These are phyloP conservation scores for Myxozyma mucilagina DNA, from an alignment of 805 yeast species.

Conservation along the genomic window DNA sequence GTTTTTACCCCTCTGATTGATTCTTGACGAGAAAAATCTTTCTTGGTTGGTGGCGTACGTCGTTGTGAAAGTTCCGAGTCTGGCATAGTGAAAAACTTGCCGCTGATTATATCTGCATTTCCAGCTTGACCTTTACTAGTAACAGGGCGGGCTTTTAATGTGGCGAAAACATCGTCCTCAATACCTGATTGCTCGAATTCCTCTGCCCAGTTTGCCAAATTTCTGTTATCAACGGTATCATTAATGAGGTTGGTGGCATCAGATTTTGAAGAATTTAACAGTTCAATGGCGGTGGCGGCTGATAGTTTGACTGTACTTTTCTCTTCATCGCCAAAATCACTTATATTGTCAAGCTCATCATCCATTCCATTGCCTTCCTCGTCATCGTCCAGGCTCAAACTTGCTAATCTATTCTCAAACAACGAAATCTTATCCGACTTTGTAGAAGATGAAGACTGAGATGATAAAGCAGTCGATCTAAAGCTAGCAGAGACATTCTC, in stretches of 20 bases:
- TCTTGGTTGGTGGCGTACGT: background rate
- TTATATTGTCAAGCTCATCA: conserved; percentile 2
- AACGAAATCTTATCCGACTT: background rate
- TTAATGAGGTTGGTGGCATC: background rate
- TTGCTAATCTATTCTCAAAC: conserved; percentile 5
- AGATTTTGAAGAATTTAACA: background rate
- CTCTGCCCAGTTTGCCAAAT: conserved; percentile 3
- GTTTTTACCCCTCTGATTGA: background rate
- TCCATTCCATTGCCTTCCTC: background rate
- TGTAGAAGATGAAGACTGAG: conserved; percentile 2
- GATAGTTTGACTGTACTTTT: conserved; percentile 3
- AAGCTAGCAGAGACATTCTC: background rate
- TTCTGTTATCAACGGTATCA: background rate
- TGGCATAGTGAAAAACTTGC: conserved; percentile 9
- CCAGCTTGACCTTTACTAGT: background rate
- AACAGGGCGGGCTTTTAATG: conserved; percentile 2
- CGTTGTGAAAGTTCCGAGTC: background rate
- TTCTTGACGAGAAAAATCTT: too few relatives aligned
- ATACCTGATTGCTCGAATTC: conserved; percentile 1
- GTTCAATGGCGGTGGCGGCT: background rate
- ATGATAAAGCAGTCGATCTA: conserved; percentile 1
- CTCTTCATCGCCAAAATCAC: conserved; percentile 9
- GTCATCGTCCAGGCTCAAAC: background rate
- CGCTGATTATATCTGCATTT: conserved; percentile 4
- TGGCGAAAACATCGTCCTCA: background rate